Evolutionary conservation across 2,329 filamentous ascomycete genomes (phyloP), one percentile per base, ranked within the genome.

Genomic region (Microsporum audouinii): DNA sequence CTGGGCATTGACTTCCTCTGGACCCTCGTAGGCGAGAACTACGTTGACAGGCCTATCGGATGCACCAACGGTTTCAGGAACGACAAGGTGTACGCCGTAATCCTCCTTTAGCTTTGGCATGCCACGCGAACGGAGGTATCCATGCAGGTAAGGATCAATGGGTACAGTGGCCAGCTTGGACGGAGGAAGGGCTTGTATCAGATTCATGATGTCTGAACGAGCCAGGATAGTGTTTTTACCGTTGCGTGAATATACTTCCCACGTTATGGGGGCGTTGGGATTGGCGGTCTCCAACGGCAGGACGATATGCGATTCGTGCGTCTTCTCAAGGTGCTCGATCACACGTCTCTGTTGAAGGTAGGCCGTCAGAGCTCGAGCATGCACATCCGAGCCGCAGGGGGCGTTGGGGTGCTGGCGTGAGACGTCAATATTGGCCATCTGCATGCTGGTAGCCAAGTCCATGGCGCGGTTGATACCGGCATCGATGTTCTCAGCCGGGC

Each of bases 211-310:
- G 65, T 80, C 78, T 41, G 76, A 78, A 29, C 77, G 73, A 39
- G 78, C 78, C 59, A 75, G 76, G 47, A 79, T 76, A 5, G 76
- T 77, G 70, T 91, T 95, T 79, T 94, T 95, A 65, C 87, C 86
- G 68, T 96, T 88, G 41, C 88, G 83, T 5, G 89, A 89, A 75
- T 91, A 96, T 60, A 97, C 82, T 72, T 96, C 87, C 90, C 91
- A 96, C 0, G 86, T 86, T 51, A 88, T 83, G 8, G 84, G 84
- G 12, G 55, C 34, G 31, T 55, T 55, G 39, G 86, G 39, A 51
- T 89, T 84, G 10, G 66, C 65, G 57, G 82, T 79, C 2, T 83
- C 82, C 65, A 82, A 82, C 0, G 90, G 89, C 1, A 91, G 86
- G 68, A 92, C 88, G 71, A 97, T 95, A 72, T 89, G 88, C n/a